These are phyloP conservation scores for Phycomyces blakesleeanus DNA, from an alignment of 192 early-diverging fungal species.

Conservation along the genomic window DNA sequence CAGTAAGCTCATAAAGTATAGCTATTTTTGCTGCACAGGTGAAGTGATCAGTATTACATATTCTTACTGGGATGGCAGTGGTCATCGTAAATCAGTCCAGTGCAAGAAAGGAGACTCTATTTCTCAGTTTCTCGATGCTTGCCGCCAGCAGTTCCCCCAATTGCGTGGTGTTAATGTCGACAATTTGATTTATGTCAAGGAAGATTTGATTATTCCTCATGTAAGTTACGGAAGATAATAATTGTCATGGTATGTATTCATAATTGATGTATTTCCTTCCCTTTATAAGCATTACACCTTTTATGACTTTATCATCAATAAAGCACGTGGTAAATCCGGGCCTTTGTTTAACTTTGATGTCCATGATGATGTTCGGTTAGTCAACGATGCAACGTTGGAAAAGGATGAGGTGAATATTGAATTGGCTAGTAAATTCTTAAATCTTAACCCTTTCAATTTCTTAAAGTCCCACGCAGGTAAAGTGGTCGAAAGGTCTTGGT, in stretches of 20 bases:
- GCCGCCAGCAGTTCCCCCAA: constrained; percentile 78
- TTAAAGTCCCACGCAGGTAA: constrained; percentile 88
- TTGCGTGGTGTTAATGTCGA: constrained; percentile 78
- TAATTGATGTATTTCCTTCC: background rate
- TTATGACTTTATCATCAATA: constrained; percentile 96
- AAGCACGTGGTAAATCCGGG: constrained; percentile 93
- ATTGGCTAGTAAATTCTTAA: background rate
- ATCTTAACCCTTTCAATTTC: background rate
- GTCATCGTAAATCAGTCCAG: constrained; percentile 79
- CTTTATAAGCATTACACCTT: constrained; percentile 65
- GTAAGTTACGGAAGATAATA: constrained; percentile 37
- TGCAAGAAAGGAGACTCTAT: constrained; percentile 87
- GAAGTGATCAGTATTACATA: constrained; percentile 86
- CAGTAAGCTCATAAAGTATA: background rate
- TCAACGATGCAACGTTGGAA: constrained; percentile 77
- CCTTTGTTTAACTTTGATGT: constrained; percentile 94
- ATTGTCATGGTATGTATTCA: background rate
- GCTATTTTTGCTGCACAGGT: constrained; percentile 24
- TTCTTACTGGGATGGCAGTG: constrained; percentile 95
- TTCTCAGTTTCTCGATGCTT: constrained; percentile 79
- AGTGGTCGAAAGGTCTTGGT: constrained; percentile 86
- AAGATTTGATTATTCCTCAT: constrained; percentile 95
- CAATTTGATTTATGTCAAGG: constrained; percentile 88
- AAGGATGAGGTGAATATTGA: constrained; percentile 70
- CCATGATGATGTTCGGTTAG: constrained; percentile 85